Evolutionary conservation across 352 stramenopile species (phyloP), one percentile per base, ranked within the genome.

Genomic region (Phytophthora sp.): DNA sequence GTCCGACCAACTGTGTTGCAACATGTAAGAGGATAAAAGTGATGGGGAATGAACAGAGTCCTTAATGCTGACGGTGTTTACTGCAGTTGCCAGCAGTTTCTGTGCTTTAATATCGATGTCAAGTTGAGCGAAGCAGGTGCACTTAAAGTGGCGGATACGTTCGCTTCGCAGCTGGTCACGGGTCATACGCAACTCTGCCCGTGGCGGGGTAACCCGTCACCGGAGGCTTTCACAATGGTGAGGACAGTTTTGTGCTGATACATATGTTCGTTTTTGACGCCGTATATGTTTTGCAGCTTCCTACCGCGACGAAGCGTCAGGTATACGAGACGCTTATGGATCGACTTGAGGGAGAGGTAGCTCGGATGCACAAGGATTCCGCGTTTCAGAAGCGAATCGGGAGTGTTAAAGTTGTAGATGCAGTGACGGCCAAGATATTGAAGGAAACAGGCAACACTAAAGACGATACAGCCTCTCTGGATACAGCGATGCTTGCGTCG

Each of bases 161-260:
- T 89, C 24, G 76, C 77, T 20, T 42, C 52, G 21, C 67, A 80
- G 26, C 59, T 90, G 24, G 65, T 80, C 1, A 78, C 57, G 0
- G 67, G 66, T 4, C 82, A 90, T 35, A 73, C 69, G 11, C 30
- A 67, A 4, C 55, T 82, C 29, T 91, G 82, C 79, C 80, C 80
- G 11, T 91, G 82, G 82, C 65, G 65, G 8, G 73, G 70, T 4
- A 91, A 89, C 39, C 74, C 80, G 51, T 91, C 80, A 3, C 80
- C 82, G 0, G 57, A 69, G 41, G 75, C 77, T 31, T 91, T 91
- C 42, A 77, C 71, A 8, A 75, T 68, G 57, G 82, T 91, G 55
- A 74, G 65, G 12, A 66, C 5, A 27, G 16, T 41, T 46, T 33
- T 33, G 9, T 33, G 29, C 29, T 33, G 29, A 33, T 33, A 9